These are phyloP conservation scores for Termitomyces sp. DNA, from an alignment of 768 basidiomycete genomes.

Conservation along the genomic window DNA sequence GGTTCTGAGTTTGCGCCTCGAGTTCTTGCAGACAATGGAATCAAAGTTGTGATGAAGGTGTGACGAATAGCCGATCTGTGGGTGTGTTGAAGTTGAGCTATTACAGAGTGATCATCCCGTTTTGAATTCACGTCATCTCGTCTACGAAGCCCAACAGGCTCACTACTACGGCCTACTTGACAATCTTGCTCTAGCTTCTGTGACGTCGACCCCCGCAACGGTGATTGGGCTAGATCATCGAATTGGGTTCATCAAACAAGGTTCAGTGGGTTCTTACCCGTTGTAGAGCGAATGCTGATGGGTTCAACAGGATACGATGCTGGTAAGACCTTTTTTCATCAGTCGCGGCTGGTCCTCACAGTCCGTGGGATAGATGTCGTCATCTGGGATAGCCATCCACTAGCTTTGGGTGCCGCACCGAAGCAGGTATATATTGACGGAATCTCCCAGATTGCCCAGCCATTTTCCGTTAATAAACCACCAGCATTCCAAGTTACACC, in stretches of 20 bases:
- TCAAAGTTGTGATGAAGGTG: constrained; percentile 76
- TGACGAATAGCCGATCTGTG: background rate
- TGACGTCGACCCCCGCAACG: constrained; percentile 69
- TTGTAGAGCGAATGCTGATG: background rate
- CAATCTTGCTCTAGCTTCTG: constrained; percentile 64
- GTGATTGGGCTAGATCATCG: constrained; percentile 75
- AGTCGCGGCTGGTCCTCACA: background rate
- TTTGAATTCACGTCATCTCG: constrained; percentile 65
- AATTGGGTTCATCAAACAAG: constrained; percentile 67
- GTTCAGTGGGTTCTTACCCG: constrained; percentile 24
- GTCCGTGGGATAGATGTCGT: constrained; percentile 51
- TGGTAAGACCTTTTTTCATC: constrained; percentile 30
- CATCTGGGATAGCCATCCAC: constrained; percentile 80
- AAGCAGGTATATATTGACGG: constrained; percentile 88
- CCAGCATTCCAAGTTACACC: constrained; percentile 38
- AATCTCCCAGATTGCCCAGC: constrained; percentile 58
- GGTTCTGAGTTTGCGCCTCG: constrained; percentile 77
- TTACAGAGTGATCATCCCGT: constrained; percentile 61
- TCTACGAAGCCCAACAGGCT: constrained; percentile 83
- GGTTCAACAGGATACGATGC: constrained; percentile 61
- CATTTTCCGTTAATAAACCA: constrained; percentile 45
- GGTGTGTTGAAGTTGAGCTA: background rate
- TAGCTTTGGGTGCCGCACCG: constrained; percentile 78
- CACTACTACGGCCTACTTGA: constrained; percentile 72
- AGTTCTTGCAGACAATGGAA: constrained; percentile 60